Conservation (phyloP, 2,329 filamentous ascomycete genomes). For the Thermomyces lanuginosus region DNA sequence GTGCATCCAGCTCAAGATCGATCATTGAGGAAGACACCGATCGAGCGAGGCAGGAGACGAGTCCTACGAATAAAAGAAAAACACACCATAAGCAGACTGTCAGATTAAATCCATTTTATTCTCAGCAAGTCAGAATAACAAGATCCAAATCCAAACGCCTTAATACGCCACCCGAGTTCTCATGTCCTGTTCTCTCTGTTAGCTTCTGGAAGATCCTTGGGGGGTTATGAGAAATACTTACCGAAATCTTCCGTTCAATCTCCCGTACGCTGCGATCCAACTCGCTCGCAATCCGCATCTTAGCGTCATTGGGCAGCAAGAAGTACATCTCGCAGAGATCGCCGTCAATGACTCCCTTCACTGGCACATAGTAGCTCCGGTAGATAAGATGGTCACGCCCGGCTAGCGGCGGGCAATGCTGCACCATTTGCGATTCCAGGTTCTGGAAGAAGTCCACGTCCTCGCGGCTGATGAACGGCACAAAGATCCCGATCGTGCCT, state of each 20-base stretch:
- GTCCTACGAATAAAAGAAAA: neutral
- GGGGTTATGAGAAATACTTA: slow-evolving; percentile 26
- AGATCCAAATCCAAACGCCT: slow-evolving; percentile 7
- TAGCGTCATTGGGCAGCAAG: slow-evolving; percentile 69
- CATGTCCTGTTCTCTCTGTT: slow-evolving; percentile 43
- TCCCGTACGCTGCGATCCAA: slow-evolving; percentile 79
- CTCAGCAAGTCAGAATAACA: slow-evolving; percentile 1
- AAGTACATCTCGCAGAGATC: slow-evolving; percentile 90
- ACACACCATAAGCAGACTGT: neutral
- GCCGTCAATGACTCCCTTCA: slow-evolving; percentile 92
- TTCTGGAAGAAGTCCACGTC: slow-evolving; percentile 97
- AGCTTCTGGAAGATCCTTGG: too few relatives aligned
- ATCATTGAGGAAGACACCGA: slow-evolving; percentile 18
- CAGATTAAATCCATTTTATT: slow-evolving; percentile 1
- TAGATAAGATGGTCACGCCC: slow-evolving; percentile 94
- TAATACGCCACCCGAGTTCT: slow-evolving; percentile 41
- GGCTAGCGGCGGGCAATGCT: slow-evolving; percentile 71
- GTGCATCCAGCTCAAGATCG: slow-evolving; percentile 29
- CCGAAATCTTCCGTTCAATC: slow-evolving; percentile 88
- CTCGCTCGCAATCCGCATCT: slow-evolving; percentile 87
- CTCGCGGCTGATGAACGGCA: slow-evolving; percentile 80
- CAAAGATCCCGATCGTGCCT: slow-evolving; percentile 81
- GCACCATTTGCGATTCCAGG: slow-evolving; percentile 72
- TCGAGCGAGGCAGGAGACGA: slow-evolving; percentile 38
- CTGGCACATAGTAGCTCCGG: slow-evolving; percentile 84